Conservation (phyloP, 1,139 yeast genomes). For the Lodderomyces metapsilosis region DNA sequence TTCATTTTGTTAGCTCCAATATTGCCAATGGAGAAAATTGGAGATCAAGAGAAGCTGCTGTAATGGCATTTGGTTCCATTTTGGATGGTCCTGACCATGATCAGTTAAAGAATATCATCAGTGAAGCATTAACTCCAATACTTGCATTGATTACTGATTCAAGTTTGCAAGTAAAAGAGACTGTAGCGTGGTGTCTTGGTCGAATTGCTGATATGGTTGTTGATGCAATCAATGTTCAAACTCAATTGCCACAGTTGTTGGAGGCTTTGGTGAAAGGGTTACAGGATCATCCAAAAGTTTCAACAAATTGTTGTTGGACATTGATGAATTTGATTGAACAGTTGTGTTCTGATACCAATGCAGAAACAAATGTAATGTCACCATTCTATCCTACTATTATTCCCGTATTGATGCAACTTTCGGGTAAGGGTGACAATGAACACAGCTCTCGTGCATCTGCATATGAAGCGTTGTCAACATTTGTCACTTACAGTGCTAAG, state of each 20-base stretch:
- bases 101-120: slow-evolving; percentile 64
- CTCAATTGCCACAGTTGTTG: slow-evolving; percentile 67
- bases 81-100: slow-evolving; percentile 90
- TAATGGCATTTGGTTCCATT: slow-evolving; percentile 97
- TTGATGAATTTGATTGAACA: slow-evolving; percentile 89
- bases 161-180: slow-evolving; percentile 84
- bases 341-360: slow-evolving; percentile 57
- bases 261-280: slow-evolving; percentile 75
- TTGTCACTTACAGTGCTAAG: slow-evolving; percentile 72
- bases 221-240: slow-evolving; percentile 66
- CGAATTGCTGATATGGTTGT: slow-evolving; percentile 88
- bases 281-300: slow-evolving; percentile 86
- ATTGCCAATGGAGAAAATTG: slow-evolving; percentile 54
- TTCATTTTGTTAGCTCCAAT: slow-evolving; percentile 78
- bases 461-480: slow-evolving; percentile 83
- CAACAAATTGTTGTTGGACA: slow-evolving; percentile 97
- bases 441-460: slow-evolving; percentile 91
- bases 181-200: slow-evolving; percentile 98
- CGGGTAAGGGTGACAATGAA: slow-evolving; percentile 77
- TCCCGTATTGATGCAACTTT: slow-evolving; percentile 67
- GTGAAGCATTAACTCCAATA: slow-evolving; percentile 81
- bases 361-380: slow-evolving; percentile 65
- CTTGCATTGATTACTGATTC: slow-evolving; percentile 70
- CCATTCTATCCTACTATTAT: slow-evolving; percentile 68
- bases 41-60: slow-evolving; percentile 95